phyloP scores from a whole-genome alignment of 768 basidiomycete species.

The Hysterangium stoloniferum region DNA sequence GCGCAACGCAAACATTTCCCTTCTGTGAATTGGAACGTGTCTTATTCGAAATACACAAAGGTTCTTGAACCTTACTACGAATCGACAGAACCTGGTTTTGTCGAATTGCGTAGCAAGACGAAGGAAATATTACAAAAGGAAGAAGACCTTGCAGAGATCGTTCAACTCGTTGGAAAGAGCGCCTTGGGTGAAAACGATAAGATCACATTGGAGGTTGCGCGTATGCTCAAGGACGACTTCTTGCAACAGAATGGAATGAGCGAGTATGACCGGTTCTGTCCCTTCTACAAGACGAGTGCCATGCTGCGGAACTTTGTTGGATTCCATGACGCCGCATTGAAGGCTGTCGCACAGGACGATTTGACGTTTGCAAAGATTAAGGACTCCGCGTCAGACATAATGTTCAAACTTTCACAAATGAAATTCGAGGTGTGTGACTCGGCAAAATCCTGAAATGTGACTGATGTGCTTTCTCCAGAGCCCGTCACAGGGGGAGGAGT shows the following conservation, averaged over 20 bases:
- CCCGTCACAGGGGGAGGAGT: constrained; percentile 84
- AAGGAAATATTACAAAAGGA: constrained; percentile 99
- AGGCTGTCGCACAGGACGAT: constrained; percentile 76
- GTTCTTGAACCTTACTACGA: constrained; percentile 92
- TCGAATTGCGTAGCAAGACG: constrained; percentile 83
- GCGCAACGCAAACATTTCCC: constrained; percentile 99
- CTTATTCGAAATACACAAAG: constrained; percentile 97
- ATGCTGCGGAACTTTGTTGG: constrained; percentile 94
- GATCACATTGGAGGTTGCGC: constrained; percentile 94
- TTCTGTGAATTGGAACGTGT: constrained; percentile 99
- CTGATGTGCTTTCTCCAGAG: constrained; percentile 40
- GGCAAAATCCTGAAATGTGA: background rate
- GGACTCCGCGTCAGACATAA: constrained; percentile 77
- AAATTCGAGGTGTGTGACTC: constrained; percentile 78
- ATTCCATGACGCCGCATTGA: constrained; percentile 87
- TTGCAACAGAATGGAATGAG: constrained; percentile 98
- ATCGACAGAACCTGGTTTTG: constrained; percentile 84
- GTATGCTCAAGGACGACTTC: constrained; percentile 96
- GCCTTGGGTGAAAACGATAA: constrained; percentile 96
- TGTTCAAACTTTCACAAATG: constrained; percentile 99
- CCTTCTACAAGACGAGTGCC: constrained; percentile 96
- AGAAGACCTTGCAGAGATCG: constrained; percentile 96
- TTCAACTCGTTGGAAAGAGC: constrained; percentile 98
- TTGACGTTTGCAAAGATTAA: constrained; percentile 82
- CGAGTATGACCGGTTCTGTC: constrained; percentile 94